Evolutionary conservation across 495 filamentous ascomycete genomes (phyloP).

Genomic region (Lophiostoma macrostomum): DNA sequence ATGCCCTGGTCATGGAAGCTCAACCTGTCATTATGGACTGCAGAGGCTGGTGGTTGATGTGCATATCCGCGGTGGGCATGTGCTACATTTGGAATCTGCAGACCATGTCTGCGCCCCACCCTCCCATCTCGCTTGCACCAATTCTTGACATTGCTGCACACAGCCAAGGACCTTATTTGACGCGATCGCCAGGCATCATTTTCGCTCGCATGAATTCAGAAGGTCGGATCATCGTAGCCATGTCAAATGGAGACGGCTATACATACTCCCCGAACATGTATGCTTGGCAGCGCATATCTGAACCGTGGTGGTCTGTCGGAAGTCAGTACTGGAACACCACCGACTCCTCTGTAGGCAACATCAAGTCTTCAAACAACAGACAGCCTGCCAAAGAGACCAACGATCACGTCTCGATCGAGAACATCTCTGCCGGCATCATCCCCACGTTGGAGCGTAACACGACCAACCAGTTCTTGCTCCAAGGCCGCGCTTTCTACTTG

Average conservation of each 20-base stretch:
- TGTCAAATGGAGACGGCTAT: constrained; percentile 92
- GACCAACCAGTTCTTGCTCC: constrained; percentile 85
- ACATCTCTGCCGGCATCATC: constrained; percentile 87
- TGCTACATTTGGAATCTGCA: constrained; percentile 93
- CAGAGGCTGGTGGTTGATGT: constrained; percentile 82
- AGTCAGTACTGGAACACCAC: constrained; percentile 99
- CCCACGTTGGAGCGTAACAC: constrained; percentile 91
- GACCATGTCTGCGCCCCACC: constrained; percentile 77
- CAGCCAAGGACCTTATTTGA: constrained; percentile 63
- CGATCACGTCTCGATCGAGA: constrained; percentile 54
- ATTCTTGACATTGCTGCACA: constrained; percentile 83
- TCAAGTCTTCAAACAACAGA: constrained; percentile 58
- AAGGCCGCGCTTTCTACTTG: constrained; percentile 82
- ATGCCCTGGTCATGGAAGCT: constrained; percentile 80
- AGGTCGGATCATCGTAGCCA: constrained; percentile 75
- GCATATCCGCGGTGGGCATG: constrained; percentile 81
- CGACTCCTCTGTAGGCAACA: constrained; percentile 55
- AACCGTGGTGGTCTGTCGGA: constrained; percentile 97
- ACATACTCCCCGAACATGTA: constrained; percentile 77
- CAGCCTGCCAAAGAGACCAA: constrained; percentile 43
- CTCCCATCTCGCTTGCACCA: constrained; percentile 85
- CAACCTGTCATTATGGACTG: constrained; percentile 92
- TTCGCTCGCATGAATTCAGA: constrained; percentile 86
- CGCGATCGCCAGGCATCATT: constrained; percentile 73
- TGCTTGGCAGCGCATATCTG: constrained; percentile 90